Percentiles rank a stretch among this genome's conserved stretches.
Conservation (phyloP, 305 asterid genomes). For the Salvia sclarea region DNA sequence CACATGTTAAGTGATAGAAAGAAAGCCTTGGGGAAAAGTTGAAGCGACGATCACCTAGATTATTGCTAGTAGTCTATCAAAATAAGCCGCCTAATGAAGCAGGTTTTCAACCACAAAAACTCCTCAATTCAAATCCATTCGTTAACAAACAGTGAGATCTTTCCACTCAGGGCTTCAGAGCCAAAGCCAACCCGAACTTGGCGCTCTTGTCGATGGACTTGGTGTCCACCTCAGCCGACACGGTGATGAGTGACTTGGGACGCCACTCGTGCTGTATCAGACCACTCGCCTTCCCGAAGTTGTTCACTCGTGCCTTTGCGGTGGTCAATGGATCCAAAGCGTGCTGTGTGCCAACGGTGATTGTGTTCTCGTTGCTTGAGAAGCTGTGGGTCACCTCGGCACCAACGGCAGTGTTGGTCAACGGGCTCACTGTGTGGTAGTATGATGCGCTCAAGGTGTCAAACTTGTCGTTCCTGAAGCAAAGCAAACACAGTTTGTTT, state of each 20-base stretch:
- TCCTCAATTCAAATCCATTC: slow-evolving; percentile 21
- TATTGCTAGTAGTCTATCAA: slow-evolving; percentile 49
- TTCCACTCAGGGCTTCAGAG: slow-evolving; percentile 67
- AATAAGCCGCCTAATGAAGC: slow-evolving; percentile 35
- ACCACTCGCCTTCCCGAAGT: slow-evolving; percentile 72
- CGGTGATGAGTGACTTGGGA: slow-evolving; percentile 72
- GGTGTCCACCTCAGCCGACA: slow-evolving; percentile 79
- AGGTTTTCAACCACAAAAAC: slow-evolving; percentile 19
- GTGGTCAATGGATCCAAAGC: slow-evolving; percentile 70
- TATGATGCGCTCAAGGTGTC: too few relatives aligned
- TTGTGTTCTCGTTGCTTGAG: slow-evolving; percentile 70
- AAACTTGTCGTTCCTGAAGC: too few relatives aligned
- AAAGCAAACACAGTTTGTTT: too few relatives aligned
- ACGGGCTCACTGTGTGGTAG: too few relatives aligned
- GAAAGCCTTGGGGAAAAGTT: slow-evolving; percentile 28
- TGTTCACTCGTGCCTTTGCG: slow-evolving; percentile 68
- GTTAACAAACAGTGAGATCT: background rate
- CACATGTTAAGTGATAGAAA: slow-evolving; percentile 8
- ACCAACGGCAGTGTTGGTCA: too few relatives aligned
- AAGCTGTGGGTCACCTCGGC: slow-evolving; percentile 41
- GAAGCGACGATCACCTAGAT: slow-evolving; percentile 44
- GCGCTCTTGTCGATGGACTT: slow-evolving; percentile 77
- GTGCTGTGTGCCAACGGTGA: slow-evolving; percentile 75
- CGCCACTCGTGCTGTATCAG: slow-evolving; percentile 90
- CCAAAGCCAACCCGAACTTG: slow-evolving; percentile 84